Evolutionary conservation across 208 protist species (phyloP).

Genomic region (Leishmania turanica): DNA sequence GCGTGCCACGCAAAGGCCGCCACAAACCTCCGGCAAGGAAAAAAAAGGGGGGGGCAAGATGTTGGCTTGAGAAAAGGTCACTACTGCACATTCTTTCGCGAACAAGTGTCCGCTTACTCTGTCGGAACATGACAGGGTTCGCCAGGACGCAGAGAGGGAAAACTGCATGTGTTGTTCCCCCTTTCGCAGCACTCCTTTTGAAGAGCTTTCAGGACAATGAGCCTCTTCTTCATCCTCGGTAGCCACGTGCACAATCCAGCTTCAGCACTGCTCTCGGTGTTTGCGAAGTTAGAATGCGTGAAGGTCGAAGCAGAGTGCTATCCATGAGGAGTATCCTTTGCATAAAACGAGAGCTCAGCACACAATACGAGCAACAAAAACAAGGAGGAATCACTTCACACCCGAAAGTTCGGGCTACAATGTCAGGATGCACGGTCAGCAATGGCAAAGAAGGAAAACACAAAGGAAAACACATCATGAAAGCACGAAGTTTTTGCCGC

Average conservation of each 20-base stretch:
- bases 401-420: neutral
- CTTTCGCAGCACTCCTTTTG: neutral
- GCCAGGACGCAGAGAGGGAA: neutral
- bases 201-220: neutral
- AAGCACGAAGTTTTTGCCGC: neutral
- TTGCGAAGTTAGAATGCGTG: neutral
- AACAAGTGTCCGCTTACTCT: neutral
- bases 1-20: neutral
- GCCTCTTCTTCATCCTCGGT: neutral
- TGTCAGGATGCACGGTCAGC: neutral
- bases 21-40: neutral
- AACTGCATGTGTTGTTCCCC: too few relatives aligned
- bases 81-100: neutral
- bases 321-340: neutral
- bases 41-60: neutral
- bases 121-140: neutral
- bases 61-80: slow-evolving; percentile 1
- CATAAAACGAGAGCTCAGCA: neutral
- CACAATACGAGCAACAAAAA: neutral
- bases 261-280: neutral
- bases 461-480: neutral
- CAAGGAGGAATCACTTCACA: neutral
- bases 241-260: neutral
- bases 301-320: neutral
- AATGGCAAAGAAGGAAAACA: neutral